These are phyloP conservation scores for Erythrobasidium yunnanense DNA, from an alignment of 768 basidiomycete species.

Conservation along the genomic window DNA sequence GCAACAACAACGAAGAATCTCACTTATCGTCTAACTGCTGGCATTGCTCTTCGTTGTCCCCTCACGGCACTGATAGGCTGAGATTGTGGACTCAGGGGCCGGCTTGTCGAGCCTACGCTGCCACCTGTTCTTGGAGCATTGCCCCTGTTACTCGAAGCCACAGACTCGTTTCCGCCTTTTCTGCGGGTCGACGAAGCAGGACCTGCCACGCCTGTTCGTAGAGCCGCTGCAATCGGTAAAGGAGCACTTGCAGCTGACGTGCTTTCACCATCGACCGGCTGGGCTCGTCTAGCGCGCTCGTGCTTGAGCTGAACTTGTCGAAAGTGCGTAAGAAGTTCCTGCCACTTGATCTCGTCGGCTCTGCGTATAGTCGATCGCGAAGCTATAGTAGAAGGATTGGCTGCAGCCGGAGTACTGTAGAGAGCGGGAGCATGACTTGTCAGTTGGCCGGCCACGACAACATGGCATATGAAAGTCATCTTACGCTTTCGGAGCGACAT, in stretches of 20 bases:
- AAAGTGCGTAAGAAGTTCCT: conserved; percentile 84
- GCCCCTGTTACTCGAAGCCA: too few species aligned
- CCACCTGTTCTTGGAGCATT: too few species aligned
- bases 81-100: too few species aligned
- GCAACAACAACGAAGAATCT: too few species aligned
- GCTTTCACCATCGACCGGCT: background rate
- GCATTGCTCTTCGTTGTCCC: too few species aligned
- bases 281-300: conserved; percentile 64
- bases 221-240: background rate
- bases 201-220: background rate
- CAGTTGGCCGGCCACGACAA: background rate
- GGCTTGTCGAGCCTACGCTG: too few species aligned
- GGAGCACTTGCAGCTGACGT: background rate
- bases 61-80: too few species aligned
- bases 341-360: conserved; percentile 93
- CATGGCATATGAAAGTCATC: conserved; percentile 36
- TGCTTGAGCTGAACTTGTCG: conserved; percentile 76
- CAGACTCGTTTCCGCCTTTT: background rate
- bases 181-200: background rate
- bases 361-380: conserved; percentile 63
- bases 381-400: conserved; percentile 40
- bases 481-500: conserved; percentile 77
- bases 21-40: too few species aligned
- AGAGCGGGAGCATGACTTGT: background rate
- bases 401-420: conserved; percentile 4